These are phyloP conservation scores for Alternaria longipes DNA, from an alignment of 2,329 filamentous ascomycete genomes.

Conservation along the genomic window DNA sequence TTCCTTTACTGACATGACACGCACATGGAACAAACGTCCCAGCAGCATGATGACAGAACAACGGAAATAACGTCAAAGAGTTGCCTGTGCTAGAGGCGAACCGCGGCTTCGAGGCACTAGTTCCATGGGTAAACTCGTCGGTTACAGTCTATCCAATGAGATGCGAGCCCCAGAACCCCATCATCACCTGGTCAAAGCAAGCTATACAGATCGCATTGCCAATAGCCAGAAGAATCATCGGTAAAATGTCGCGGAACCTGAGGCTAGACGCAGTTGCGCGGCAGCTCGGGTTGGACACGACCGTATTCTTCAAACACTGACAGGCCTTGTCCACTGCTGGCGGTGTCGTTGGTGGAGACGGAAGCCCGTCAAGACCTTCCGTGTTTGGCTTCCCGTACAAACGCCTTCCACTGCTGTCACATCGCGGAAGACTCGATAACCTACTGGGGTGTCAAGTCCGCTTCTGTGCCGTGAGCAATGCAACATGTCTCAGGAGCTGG, in stretches of 20 bases:
- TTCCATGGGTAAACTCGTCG: background rate
- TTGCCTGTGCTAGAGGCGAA: background rate
- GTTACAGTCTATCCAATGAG: background rate
- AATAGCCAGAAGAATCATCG: background rate
- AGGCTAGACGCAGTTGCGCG: background rate
- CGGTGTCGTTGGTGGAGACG: conserved; percentile 28
- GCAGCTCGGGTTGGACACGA: conserved; percentile 8
- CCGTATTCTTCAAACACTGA: conserved; percentile 10
- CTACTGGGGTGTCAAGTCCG: conserved; percentile 19
- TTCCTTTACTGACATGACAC: conserved; percentile 35
- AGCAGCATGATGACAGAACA: conserved; percentile 6
- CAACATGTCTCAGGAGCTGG: conserved; percentile 30
- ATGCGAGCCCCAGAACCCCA: background rate
- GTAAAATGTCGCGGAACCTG: background rate
- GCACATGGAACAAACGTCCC: conserved; percentile 32
- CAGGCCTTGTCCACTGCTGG: conserved; percentile 18
- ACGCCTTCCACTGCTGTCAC: conserved; percentile 3
- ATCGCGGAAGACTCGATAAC: conserved; percentile 8
- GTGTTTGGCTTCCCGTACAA: conserved; percentile 23
- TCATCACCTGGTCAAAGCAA: background rate
- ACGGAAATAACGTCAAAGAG: conserved; percentile 15
- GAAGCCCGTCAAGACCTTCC: conserved; percentile 17
- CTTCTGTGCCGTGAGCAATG: conserved; percentile 28
- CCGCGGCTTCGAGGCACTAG: conserved; percentile 4
- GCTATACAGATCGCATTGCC: background rate